phyloP scores from a whole-genome alignment of 495 filamentous ascomycete species.

The Antarctomyces pellizariae region DNA sequence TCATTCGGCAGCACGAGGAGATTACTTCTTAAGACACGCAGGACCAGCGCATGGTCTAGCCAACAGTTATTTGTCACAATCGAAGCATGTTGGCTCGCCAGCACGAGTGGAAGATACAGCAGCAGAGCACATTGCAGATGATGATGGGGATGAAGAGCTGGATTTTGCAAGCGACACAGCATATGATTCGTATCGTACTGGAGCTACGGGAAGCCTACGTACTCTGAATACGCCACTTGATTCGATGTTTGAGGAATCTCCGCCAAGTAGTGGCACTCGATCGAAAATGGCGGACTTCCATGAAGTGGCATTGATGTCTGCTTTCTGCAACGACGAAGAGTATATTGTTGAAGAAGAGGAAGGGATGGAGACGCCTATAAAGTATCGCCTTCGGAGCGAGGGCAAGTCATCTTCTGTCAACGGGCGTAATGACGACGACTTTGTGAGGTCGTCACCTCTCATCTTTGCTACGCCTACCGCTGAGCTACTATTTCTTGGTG shows the following conservation, averaged over 20 bases:
- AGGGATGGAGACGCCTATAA: slow-evolving; percentile 30
- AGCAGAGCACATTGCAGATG: too few relatives aligned
- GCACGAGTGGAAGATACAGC: too few relatives aligned
- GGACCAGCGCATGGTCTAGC: too few relatives aligned
- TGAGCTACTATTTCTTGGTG: slow-evolving; percentile 27
- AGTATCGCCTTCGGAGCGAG: too few relatives aligned
- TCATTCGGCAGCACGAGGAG: too few relatives aligned
- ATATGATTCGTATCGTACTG: slow-evolving; percentile 77
- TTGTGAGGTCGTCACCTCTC: slow-evolving; percentile 9
- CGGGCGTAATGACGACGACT: slow-evolving; percentile 6
- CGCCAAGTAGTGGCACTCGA: slow-evolving; percentile 18
- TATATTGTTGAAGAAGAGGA: slow-evolving; percentile 46
- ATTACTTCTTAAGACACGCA: too few relatives aligned
- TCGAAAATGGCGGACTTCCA: too few relatives aligned
- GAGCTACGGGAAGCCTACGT: slow-evolving; percentile 35
- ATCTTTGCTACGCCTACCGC: slow-evolving; percentile 14
- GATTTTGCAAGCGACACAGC: slow-evolving; percentile 76
- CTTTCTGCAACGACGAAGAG: slow-evolving; percentile 21
- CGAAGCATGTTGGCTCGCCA: too few relatives aligned
- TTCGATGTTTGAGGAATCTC: slow-evolving; percentile 66
- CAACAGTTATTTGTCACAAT: too few relatives aligned
- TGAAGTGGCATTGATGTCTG: too few relatives aligned
- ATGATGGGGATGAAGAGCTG: slow-evolving; percentile 74
- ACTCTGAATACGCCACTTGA: slow-evolving; percentile 43
- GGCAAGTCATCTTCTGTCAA: too few relatives aligned